Conservation (phyloP, 768 basidiomycete species). For the Rhizopogon vinicolor region DNA sequence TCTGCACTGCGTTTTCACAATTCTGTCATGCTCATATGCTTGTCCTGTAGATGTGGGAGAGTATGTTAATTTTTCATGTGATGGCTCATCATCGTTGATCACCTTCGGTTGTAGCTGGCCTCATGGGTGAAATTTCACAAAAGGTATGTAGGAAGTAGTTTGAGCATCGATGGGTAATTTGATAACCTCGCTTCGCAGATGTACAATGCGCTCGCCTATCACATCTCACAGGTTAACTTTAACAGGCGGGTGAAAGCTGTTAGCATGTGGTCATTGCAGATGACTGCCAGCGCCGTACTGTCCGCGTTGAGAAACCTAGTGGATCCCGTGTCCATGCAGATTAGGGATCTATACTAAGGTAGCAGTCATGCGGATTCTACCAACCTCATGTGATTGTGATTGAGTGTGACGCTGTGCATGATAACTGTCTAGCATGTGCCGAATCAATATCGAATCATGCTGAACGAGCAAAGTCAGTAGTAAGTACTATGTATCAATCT, state of each 20-base stretch:
- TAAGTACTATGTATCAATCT: too few species aligned
- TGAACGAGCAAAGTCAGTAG: not conserved
- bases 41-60: conserved; percentile 78
- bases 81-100: conserved; percentile 1
- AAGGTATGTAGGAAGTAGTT: conserved; percentile 46
- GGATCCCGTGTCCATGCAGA: conserved; percentile 50
- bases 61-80: conserved; percentile 39
- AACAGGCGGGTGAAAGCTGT: conserved; percentile 88
- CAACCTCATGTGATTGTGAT: not conserved
- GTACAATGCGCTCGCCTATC: conserved; percentile 93
- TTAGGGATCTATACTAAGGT: conserved; percentile 22
- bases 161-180: not conserved
- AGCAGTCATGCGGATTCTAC: not conserved
- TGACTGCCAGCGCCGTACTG: conserved; percentile 85
- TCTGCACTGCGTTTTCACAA: not conserved
- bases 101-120: conserved; percentile 56
- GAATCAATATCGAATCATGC: not conserved
- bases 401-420: not conserved
- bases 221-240: conserved; percentile 88
- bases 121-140: conserved; percentile 85
- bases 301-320: conserved; percentile 71
- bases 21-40: conserved; percentile 10
- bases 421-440: not conserved
- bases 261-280: conserved; percentile 91
- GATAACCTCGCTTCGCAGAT: conserved; percentile 37